Conservation (phyloP, 2,329 filamentous ascomycete genomes). For the Penicillium italicum region DNA sequence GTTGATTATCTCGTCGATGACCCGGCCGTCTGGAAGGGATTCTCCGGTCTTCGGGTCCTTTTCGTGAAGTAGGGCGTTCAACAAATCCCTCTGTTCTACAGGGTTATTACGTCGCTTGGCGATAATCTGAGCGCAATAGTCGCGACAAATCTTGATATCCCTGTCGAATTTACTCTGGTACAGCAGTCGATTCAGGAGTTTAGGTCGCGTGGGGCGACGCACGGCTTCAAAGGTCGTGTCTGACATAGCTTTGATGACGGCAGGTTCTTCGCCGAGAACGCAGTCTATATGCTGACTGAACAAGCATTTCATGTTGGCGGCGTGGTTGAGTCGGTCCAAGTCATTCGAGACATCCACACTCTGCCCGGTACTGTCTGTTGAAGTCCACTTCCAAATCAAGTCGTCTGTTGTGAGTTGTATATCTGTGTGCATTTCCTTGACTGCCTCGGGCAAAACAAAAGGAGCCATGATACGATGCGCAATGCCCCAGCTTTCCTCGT, state of each 20-base stretch:
- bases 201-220: constrained; percentile 52
- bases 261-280: constrained; percentile 47
- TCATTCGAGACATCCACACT: constrained; percentile 48
- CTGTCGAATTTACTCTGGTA: constrained; percentile 54
- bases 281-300: constrained; percentile 51
- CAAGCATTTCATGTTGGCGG: constrained; percentile 50
- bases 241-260: constrained; percentile 54
- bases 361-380: constrained; percentile 32
- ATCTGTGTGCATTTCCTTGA: constrained; percentile 45
- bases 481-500: constrained; percentile 59
- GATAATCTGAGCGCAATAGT: constrained; percentile 57
- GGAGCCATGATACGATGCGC: constrained; percentile 53
- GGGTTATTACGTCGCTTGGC: constrained; percentile 54
- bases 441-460: constrained; percentile 42
- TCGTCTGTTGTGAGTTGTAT: constrained; percentile 51
- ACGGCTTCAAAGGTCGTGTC: constrained; percentile 55
- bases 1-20: constrained; percentile 65
- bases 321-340: constrained; percentile 54
- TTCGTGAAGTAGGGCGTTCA: constrained; percentile 57
- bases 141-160: constrained; percentile 53
- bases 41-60: constrained; percentile 61
- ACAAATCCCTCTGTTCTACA: constrained; percentile 56
- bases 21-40: constrained; percentile 55
- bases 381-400: constrained; percentile 51
- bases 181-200: constrained; percentile 52